Evolutionary conservation across 2,329 filamentous ascomycete species (phyloP), one percentile per base, ranked within the genome.

Genomic region (Botrytis porri): DNA sequence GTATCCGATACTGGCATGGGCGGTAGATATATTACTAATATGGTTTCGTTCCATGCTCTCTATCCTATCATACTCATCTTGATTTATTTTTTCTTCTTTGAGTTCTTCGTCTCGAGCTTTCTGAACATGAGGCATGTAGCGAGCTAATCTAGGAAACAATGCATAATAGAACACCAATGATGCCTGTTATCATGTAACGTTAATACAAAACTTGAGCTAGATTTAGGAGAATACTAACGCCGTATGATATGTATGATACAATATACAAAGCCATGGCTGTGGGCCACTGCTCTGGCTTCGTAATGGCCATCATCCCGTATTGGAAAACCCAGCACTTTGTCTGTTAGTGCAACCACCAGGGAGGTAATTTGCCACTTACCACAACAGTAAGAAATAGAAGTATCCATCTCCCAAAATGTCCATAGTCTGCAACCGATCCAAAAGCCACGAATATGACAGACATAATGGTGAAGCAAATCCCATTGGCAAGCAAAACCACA

Each of bases 81-180:
- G 80, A 16, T 62, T 75, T 16, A 83, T 83, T 64, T 81, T 83
- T 0, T 80, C 81, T 41, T 83, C 81, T 70, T 77, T 78, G 60
- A 84, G 73, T 74, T 84, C 82, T 69, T 82, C 82, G 48, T 84
- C 82, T 41, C 83, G 76, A 3, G 83, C 82, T 69, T 82, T 83
- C 43, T 82, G 79, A 18, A 84, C 82, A 73, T 83, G 81, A 8
- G 82, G 82, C 79, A 81, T 83, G 74, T 81, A 83, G 62, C 82
- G 78, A 41, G 82, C 81, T 8, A 84, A 76, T 35, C 81, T 76
- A 43, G 83, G 82, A 65, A 84, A 84, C 2, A 83, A 75, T 6
- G 83, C 82, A 9, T 82, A 82, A 74, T 83, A 84, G 69, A 84
- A 84, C 0, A 84, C 82, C n/a, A 84, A 70, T 0, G 82, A 83